Conservation (phyloP, 2,329 filamentous ascomycete genomes). For the Chaetomiaceae sp. region DNA sequence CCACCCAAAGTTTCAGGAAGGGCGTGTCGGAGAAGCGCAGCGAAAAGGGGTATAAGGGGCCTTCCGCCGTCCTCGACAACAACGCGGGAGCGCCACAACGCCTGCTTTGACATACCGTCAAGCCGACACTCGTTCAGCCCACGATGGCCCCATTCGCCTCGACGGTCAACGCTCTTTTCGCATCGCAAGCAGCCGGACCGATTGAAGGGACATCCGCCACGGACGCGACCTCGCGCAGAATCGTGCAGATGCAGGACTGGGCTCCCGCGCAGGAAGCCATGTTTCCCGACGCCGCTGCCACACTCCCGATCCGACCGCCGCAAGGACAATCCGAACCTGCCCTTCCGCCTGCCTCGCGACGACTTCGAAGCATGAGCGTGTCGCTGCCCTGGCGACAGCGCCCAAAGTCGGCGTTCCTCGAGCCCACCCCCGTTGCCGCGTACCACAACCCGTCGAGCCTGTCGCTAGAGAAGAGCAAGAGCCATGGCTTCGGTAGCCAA, state of each 20-base stretch:
- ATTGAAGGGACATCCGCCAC: not conserved
- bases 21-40: not conserved
- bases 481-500: constrained; percentile 18
- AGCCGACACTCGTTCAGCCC: not conserved
- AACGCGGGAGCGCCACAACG: too few relatives aligned
- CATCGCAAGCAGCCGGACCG: not conserved
- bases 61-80: not conserved
- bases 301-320: constrained; percentile 13
- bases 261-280: constrained; percentile 38
- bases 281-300: constrained; percentile 32
- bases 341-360: constrained; percentile 36
- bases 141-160: constrained; percentile 1
- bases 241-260: constrained; percentile 25
- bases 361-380: constrained; percentile 46
- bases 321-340: constrained; percentile 19
- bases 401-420: constrained; percentile 41
- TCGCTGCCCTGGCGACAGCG: constrained; percentile 46
- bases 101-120: not conserved
- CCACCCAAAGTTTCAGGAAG: constrained; percentile 3
- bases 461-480: constrained; percentile 29
- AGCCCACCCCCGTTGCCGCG: constrained; percentile 29
- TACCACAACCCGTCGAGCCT: constrained; percentile 27
- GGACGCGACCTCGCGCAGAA: constrained; percentile 13
- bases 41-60: constrained; percentile 1
- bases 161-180: not conserved